phyloP scores from a whole-genome alignment of 78 protist genomes.

The slime mould (Dictyostelium discoideum) region dicty_2.7 NC_007088.5:580501-581000 shows the following conservation, averaged over 20 bases:
- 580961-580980: not conserved
- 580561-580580: no score
- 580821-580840: slow-evolving; percentile 31
- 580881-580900: slow-evolving; percentile 78
- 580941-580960: slow-evolving; percentile 10
- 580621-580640: not conserved
- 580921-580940: slow-evolving; percentile 72
- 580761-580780: not conserved
- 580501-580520: no score
- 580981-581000: not conserved
- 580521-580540: no score
- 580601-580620: not conserved
- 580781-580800: not conserved
- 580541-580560: no score
- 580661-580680: not conserved
- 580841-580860: slow-evolving; percentile 62
- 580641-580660: not conserved
- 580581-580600: not conserved
- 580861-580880: slow-evolving; percentile 31
- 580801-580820: not conserved
- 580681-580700: not conserved
- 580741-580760: not conserved
- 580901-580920: slow-evolving; percentile 78
- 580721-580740: not conserved
- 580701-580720: not conserved